Evolutionary conservation across 2,329 filamentous ascomycete species (phyloP).

Genomic region (Xylariaceae sp.): DNA sequence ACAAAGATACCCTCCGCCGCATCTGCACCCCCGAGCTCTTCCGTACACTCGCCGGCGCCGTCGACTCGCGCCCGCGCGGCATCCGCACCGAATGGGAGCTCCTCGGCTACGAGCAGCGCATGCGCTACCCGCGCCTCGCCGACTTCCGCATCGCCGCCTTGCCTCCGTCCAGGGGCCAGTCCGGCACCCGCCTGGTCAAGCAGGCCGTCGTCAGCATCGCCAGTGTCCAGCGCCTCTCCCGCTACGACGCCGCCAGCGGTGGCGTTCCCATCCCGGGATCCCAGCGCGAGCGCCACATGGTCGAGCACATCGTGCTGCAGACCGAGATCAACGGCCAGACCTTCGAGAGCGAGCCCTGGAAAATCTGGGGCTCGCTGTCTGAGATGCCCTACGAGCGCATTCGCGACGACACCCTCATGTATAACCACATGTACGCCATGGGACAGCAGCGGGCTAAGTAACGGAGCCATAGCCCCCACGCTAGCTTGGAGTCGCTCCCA

Average conservation of each 20-base stretch:
- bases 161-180: conserved; percentile 32
- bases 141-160: conserved; percentile 49
- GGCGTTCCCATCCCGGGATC: conserved; percentile 41
- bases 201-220: conserved; percentile 57
- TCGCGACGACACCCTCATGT: conserved; percentile 22
- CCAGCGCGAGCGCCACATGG: conserved; percentile 47
- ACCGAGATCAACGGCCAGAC: conserved; percentile 40
- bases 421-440: conserved; percentile 5
- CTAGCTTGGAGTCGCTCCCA: no score
- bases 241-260: conserved; percentile 33
- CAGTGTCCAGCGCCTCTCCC: conserved; percentile 49
- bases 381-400: conserved; percentile 46
- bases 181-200: conserved; percentile 37
- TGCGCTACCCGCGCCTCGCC: conserved; percentile 44
- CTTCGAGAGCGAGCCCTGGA: conserved; percentile 50
- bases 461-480: no score
- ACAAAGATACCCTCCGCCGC: conserved; percentile 43
- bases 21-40: conserved; percentile 52
- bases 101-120: conserved; percentile 41
- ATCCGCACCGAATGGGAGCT: conserved; percentile 50
- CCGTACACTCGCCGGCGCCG: conserved; percentile 45
- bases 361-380: conserved; percentile 57
- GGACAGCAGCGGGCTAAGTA: not conserved
- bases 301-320: conserved; percentile 62
- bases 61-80: conserved; percentile 45